Evolutionary conservation across 2,329 filamentous ascomycete species (phyloP), one percentile per base, ranked within the genome.

Genomic region (Fusarium incarnatum): DNA sequence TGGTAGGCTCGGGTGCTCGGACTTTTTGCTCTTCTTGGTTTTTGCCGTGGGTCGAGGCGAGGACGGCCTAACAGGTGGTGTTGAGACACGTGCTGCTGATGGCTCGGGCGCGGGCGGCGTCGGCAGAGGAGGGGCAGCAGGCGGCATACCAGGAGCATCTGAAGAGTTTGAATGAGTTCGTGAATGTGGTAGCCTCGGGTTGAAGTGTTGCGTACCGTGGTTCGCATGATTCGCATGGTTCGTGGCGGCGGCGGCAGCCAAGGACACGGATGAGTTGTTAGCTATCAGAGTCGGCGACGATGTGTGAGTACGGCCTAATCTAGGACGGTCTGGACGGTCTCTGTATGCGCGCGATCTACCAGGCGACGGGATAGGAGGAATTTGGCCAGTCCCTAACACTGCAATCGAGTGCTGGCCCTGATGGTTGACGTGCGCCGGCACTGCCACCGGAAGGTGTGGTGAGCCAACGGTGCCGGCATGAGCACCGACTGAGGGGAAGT

Each of bases 281-380:
- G 84, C 80, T 44, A 92, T 77, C 32, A 92, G 85, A 1, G 91
- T 94, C 2, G 94, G 94, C 4, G 94, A 97, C 25, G 92, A 90
- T 0, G 94, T 97, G 75, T 94, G 90, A 75, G 93, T 90, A 58
- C 93, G 87, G 44, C 83, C 85, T 59, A 91, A 84, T 68, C 89
- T 87, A 11, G 91, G 90, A 54, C 89, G 83, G 22, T 85, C 83
- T 13, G 85, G 82, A 58, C 89, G 85, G 64, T 88, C 86, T 64
- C 87, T 84, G 65, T 87, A 85, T 50, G 83, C 82, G 62, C 89
- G 85, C 27, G 83, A 78, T 56, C 87, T 83, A 28, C 94, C 93
- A 3, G 94, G 94, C 0, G 94, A 97, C 1, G 94, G 94, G 47
- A 98, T 83, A 22, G 89, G 85, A 9, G 94, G 92, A 9, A 95